These are phyloP conservation scores for Penicillium tannophilum DNA, from an alignment of 495 filamentous ascomycete species.

Conservation along the genomic window DNA sequence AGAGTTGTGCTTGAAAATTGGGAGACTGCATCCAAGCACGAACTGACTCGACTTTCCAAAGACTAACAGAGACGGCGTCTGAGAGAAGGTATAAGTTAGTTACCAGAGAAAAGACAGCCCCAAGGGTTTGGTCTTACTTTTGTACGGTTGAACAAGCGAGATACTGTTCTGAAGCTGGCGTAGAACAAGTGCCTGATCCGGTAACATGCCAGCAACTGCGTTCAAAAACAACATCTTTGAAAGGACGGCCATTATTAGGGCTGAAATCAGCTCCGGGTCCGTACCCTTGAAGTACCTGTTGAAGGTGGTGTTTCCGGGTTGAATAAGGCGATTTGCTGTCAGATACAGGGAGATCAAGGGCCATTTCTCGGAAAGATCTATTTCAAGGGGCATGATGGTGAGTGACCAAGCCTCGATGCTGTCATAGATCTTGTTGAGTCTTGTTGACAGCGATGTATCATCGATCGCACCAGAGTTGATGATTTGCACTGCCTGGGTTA, in stretches of 20 bases:
- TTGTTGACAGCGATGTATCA: neutral
- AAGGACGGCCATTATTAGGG: neutral
- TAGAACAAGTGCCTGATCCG: neutral
- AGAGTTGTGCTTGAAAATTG: neutral
- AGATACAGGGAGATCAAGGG: neutral
- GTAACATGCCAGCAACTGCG: neutral
- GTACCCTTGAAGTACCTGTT: neutral
- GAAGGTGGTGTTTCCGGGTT: neutral
- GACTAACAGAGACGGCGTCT: neutral
- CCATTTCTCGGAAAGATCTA: neutral
- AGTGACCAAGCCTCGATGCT: neutral
- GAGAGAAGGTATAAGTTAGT: neutral
- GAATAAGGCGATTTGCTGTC: neutral
- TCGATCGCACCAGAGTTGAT: neutral
- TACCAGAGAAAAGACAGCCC: neutral
- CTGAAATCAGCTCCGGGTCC: neutral
- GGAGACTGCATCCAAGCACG: neutral
- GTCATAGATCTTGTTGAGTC: neutral
- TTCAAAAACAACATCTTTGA: neutral
- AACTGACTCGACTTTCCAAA: neutral
- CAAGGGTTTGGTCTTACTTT: neutral
- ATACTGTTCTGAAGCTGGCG: neutral
- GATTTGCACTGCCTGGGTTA: neutral
- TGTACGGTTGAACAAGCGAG: neutral
- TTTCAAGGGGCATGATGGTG: neutral